Percentiles rank a stretch among this genome's conserved stretches.
phyloP scores from a whole-genome alignment of 306 rosid genomes.

The Ochetophila trinervis region DNA sequence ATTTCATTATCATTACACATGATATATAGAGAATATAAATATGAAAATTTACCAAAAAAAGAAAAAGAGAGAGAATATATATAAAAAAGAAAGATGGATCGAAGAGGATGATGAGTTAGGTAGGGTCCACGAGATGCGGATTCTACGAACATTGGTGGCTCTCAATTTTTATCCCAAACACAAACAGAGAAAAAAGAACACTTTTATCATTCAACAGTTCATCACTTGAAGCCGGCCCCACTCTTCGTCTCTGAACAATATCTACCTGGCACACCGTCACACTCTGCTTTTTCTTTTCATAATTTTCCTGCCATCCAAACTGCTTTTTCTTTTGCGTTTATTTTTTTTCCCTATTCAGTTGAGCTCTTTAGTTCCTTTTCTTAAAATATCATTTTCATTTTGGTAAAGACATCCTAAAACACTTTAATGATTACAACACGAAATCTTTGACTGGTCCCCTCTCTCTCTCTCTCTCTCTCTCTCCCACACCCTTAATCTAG shows the following conservation, averaged over 20 bases:
- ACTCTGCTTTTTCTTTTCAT: conserved; percentile 51
- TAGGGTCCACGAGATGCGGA: too few species aligned
- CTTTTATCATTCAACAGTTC: conserved; percentile 57
- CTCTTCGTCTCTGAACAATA: conserved; percentile 39
- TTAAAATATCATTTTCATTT: conserved; percentile 90
- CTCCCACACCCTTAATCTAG: not conserved
- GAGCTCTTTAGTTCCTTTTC: conserved; percentile 46
- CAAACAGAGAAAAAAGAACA: conserved; percentile 35
- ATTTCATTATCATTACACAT: too few species aligned
- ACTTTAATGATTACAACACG: conserved; percentile 77
- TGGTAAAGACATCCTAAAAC: conserved; percentile 52
- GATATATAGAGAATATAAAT: too few species aligned
- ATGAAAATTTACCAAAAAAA: too few species aligned
- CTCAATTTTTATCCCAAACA: not conserved
- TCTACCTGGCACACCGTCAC: conserved; percentile 68
- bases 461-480: conserved; percentile 27
- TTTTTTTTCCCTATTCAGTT: conserved; percentile 33
- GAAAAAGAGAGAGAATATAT: conserved; percentile 3
- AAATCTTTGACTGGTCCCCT: conserved; percentile 78
- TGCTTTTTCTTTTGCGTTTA: conserved; percentile 71
- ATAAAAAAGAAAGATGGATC: too few species aligned
- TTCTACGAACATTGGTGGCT: too few species aligned
- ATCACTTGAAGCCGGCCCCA: conserved; percentile 38
- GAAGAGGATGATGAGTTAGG: too few species aligned
- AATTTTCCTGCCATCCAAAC: conserved; percentile 40